Evolutionary conservation across 495 filamentous ascomycete species (phyloP).

Genomic region (Darksidea phi): DNA sequence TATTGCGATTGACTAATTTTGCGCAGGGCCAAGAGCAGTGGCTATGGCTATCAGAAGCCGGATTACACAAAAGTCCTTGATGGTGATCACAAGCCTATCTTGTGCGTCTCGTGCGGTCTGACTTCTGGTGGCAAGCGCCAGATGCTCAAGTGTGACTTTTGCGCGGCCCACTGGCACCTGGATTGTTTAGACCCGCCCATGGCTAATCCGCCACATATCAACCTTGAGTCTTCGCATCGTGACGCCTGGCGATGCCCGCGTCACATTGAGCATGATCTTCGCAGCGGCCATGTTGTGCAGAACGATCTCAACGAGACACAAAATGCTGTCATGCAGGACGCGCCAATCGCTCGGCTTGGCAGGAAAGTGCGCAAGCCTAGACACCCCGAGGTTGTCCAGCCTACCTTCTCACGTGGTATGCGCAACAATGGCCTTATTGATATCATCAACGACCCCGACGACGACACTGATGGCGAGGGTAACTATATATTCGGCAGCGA

Average conservation of each 20-base stretch:
- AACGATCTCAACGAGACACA: conserved; percentile 19
- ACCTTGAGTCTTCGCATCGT: conserved; percentile 48
- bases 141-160: conserved; percentile 59
- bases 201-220: conserved; percentile 64
- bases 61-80: conserved; percentile 66
- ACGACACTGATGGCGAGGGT: conserved; percentile 52
- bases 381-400: conserved; percentile 50
- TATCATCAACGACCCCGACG: conserved; percentile 62
- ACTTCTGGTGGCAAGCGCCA: conserved; percentile 23
- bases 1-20: conserved; percentile 10
- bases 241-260: conserved; percentile 85
- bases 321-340: conserved; percentile 19
- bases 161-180: conserved; percentile 78
- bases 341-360: conserved; percentile 12
- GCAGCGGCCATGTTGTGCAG: conserved; percentile 22
- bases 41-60: conserved; percentile 33
- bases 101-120: conserved; percentile 51
- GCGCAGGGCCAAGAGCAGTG: conserved; percentile 28
- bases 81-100: conserved; percentile 52
- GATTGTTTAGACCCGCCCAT: conserved; percentile 87
- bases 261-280: conserved; percentile 65
- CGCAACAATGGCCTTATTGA: conserved; percentile 79
- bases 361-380: conserved; percentile 55
- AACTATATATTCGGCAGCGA: conserved; percentile 46
- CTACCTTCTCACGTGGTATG: conserved; percentile 55